Conservation (phyloP, 495 filamentous ascomycete genomes). For the Aspergillus campestris region DNA sequence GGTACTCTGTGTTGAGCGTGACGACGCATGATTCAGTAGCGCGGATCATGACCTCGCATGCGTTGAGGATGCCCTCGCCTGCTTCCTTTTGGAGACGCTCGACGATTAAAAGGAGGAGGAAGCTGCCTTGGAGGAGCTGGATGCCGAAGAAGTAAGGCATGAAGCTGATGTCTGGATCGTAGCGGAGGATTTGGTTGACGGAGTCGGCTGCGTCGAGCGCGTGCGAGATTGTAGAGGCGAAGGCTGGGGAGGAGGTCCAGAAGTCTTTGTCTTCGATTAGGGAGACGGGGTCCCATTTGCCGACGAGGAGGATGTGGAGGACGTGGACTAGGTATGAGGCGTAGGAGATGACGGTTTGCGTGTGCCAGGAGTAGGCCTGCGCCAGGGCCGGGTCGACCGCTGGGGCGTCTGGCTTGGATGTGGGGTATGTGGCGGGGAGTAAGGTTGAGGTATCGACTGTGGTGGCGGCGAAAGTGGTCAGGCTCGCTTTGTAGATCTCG, state of each 20-base stretch:
- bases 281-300: conserved; percentile 83
- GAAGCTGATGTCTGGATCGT: conserved; percentile 75
- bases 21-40: conserved; percentile 82
- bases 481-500: conserved; percentile 70
- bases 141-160: conserved; percentile 91
- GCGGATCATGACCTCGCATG: conserved; percentile 78
- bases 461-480: conserved; percentile 70
- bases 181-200: conserved; percentile 74
- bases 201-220: conserved; percentile 74
- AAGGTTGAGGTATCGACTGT: conserved; percentile 23
- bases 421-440: conserved; percentile 12
- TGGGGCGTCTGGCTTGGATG: conserved; percentile 17
- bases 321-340: conserved; percentile 83
- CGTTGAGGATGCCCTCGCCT: conserved; percentile 68
- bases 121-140: conserved; percentile 75
- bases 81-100: conserved; percentile 76
- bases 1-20: conserved; percentile 78
- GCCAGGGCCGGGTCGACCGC: conserved; percentile 38
- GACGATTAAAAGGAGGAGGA: conserved; percentile 70
- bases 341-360: conserved; percentile 83
- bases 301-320: conserved; percentile 72
- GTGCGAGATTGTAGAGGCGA: conserved; percentile 71
- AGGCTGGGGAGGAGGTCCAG: conserved; percentile 78
- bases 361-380: conserved; percentile 55
- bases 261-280: conserved; percentile 81